phyloP scores from a whole-genome alignment of 2,329 filamentous ascomycete genomes.

The Botrytis sinoallii region DNA sequence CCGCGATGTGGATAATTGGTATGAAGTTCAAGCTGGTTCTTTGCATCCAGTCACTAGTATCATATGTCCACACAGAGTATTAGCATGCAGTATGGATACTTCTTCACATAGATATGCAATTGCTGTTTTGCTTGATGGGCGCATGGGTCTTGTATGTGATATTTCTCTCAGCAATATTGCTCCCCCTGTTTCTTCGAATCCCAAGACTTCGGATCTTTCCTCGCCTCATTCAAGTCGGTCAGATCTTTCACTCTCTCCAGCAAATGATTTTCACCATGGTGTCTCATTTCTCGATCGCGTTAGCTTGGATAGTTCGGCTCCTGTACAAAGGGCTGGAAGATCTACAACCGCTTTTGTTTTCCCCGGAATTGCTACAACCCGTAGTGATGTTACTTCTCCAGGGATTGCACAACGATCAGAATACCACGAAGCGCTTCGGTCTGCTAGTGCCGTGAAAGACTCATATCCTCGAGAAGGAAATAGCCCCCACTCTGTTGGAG shows the following conservation, averaged over 20 bases:
- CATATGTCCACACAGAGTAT: conserved; percentile 53
- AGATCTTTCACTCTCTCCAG: background rate
- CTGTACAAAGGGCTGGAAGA: conserved; percentile 14
- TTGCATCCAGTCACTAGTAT: conserved; percentile 51
- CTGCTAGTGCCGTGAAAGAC: conserved; percentile 17
- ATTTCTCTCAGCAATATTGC: conserved; percentile 37
- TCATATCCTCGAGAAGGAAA: conserved; percentile 22
- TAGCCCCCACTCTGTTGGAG: conserved; percentile 12
- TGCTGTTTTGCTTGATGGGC: conserved; percentile 57
- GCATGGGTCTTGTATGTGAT: conserved; percentile 60
- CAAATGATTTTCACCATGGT: conserved; percentile 5
- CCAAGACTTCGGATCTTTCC: background rate
- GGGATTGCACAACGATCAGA: conserved; percentile 25
- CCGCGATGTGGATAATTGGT: background rate
- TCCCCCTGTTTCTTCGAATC: background rate
- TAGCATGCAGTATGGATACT: conserved; percentile 62
- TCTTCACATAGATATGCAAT: conserved; percentile 53
- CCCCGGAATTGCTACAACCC: conserved; percentile 29
- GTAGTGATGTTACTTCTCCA: conserved; percentile 13
- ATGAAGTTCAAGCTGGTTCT: conserved; percentile 29
- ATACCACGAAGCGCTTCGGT: conserved; percentile 21
- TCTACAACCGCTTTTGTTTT: conserved; percentile 28
- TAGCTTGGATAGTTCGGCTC: conserved; percentile 29
- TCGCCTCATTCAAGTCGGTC: background rate
- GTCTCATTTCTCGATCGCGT: conserved; percentile 30